Conservation (phyloP, 108 stramenopile genomes). For the Nitzschia sp. region DNA sequence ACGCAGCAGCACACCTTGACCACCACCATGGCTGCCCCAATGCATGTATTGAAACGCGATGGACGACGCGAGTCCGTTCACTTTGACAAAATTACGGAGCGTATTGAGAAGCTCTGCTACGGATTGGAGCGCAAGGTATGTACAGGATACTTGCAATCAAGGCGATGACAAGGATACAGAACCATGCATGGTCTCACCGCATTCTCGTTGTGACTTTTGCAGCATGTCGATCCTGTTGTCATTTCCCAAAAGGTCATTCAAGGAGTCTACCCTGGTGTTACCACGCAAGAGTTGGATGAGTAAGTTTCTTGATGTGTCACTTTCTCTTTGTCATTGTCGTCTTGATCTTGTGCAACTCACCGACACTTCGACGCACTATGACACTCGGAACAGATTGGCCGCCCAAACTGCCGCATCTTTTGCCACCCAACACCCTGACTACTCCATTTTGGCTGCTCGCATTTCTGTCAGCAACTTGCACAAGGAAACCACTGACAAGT, state of each 20-base stretch:
- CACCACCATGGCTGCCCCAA: slow-evolving; percentile 21
- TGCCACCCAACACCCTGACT: slow-evolving; percentile 98
- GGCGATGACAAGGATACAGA: background rate
- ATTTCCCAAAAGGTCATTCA: slow-evolving; percentile 99
- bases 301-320: slow-evolving; percentile 32
- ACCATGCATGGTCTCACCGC: slow-evolving; percentile 2
- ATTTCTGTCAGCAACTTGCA: slow-evolving; percentile 98
- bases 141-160: background rate
- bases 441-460: slow-evolving; percentile 94
- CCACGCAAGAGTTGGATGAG: slow-evolving; percentile 96
- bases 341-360: background rate
- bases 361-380: background rate
- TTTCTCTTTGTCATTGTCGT: background rate
- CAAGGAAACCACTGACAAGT: slow-evolving; percentile 90
- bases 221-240: slow-evolving; percentile 89
- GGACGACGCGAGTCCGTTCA: slow-evolving; percentile 90
- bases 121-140: slow-evolving; percentile 92
- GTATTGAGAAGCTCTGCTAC: slow-evolving; percentile 94
- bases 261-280: slow-evolving; percentile 98
- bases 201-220: background rate
- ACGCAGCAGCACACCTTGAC: slow-evolving; percentile 5
- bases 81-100: slow-evolving; percentile 98
- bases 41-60: slow-evolving; percentile 96
- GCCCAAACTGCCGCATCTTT: slow-evolving; percentile 99
- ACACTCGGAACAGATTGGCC: slow-evolving; percentile 62